Evolutionary conservation across 129 eudicot genomes (phyloP), one percentile per base, ranked within the genome.

Genomic region (Gnaphalium uliginosum): DNA sequence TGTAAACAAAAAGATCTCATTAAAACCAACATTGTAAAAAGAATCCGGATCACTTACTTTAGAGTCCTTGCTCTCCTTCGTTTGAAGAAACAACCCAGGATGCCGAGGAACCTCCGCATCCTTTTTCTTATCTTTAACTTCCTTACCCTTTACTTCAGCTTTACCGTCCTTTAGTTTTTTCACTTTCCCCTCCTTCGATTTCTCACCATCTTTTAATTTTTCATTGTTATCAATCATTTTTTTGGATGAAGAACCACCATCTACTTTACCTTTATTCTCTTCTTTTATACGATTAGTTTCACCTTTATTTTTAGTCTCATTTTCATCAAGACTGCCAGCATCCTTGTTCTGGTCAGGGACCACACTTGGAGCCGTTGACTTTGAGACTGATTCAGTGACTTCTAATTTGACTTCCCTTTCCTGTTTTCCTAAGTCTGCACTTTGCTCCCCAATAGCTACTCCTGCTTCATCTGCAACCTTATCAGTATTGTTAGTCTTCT

Each of bases 21-120:
- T 25, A 57, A 48, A 35, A 60, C 19, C 26, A 60, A 8, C 37
- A 22, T 13, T 32, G 13, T 58, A 25, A 15, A 64, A 48, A 56
- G 22, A 77, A 11, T 32, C 18, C 5, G 18, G 53, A 46, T 46
- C 30, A 81, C 92, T 35, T 87, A 91, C 99, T 76, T 89, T 95
- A 68, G 89, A 78, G 83, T 81, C 83, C 74, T 84, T 91, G 83
- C 71, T 78, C 79, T 88, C 93, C 80, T 81, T 95, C 25, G 95
- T 95, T 83, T 83, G 94, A 48, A 95, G 85, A 69, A 95, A 22
- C 69, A 91, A 66, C 51, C 99, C 97, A 70, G 99, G 99, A 69
- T 88, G 96, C 68, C 94, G 85, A 73, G 99, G 97, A 81, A 87
- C 87, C 70, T 95, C 97, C 29, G 87, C 92, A 17, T 74, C 69